Conservation (phyloP, 2,329 filamentous ascomycete genomes). For the Gnomoniopsis sp. region DNA sequence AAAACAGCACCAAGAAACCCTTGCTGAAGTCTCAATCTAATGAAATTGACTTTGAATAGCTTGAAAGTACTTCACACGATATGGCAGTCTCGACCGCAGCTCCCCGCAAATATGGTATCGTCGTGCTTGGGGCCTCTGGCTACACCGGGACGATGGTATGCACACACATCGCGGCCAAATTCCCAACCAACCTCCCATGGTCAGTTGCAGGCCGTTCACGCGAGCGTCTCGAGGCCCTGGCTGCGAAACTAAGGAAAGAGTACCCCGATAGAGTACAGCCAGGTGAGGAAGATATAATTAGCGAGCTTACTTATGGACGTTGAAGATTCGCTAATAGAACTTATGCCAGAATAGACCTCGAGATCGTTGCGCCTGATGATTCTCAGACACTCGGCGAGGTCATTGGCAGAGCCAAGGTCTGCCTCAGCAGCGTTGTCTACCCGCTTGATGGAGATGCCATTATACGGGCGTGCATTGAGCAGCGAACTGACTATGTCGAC, state of each 20-base stretch:
- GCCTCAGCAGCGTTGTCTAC: slow-evolving; percentile 5
- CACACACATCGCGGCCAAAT: slow-evolving; percentile 1
- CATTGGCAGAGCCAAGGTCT: slow-evolving; percentile 2
- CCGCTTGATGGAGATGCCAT: slow-evolving; percentile 6
- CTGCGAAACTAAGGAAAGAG: background rate
- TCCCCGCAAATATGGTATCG: background rate
- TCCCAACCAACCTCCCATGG: background rate
- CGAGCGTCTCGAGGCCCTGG: background rate
- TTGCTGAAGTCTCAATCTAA: too few species aligned
- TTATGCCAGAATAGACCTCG: background rate
- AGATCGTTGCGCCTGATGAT: slow-evolving; percentile 2
- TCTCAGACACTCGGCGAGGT: background rate
- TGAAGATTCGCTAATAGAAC: background rate
- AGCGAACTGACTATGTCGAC: slow-evolving; percentile 7
- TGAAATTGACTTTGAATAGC: background rate
- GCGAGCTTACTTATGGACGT: too few species aligned
- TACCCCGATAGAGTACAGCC: slow-evolving; percentile 5
- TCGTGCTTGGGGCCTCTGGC: background rate
- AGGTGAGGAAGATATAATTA: background rate
- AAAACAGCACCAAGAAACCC: too few species aligned
- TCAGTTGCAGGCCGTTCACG: background rate
- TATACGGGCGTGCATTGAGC: background rate
- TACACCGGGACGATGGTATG: slow-evolving; percentile 3
- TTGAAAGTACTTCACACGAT: background rate
- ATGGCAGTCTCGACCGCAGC: background rate